Conservation (phyloP, 768 basidiomycete genomes). For the Symmetrospora coprosmae region DNA sequence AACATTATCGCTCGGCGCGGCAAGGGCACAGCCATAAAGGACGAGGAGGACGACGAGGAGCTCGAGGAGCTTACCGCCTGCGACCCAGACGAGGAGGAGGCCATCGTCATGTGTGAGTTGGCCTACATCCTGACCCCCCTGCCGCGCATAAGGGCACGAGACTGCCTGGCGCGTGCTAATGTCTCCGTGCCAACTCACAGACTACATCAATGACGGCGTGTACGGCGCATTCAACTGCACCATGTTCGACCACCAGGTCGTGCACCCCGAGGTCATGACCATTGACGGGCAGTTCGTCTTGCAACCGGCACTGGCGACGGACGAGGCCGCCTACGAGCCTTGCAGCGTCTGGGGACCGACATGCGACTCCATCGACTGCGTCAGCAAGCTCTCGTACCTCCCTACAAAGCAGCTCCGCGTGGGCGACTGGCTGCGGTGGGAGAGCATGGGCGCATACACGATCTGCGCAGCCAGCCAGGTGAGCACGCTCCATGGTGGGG, state of each 20-base stretch:
- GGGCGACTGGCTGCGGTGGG: conserved; percentile 97
- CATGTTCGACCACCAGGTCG: conserved; percentile 87
- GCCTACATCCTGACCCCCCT: not conserved
- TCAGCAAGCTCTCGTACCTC: conserved; percentile 47
- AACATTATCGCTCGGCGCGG: conserved; percentile 83
- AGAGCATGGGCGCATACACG: conserved; percentile 98
- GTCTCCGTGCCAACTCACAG: no score
- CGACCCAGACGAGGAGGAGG: conserved; percentile 37
- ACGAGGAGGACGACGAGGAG: conserved; percentile 35
- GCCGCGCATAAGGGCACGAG: not conserved
- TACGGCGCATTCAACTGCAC: conserved; percentile 96
- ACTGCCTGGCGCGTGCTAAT: not conserved
- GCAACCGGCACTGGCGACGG: not conserved
- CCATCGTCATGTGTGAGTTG: conserved; percentile 77
- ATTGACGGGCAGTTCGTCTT: conserved; percentile 32
- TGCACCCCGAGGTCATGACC: conserved; percentile 55
- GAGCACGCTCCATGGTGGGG: no score
- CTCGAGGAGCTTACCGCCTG: conserved; percentile 12
- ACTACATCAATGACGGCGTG: conserved; percentile 98
- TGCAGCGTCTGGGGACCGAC: conserved; percentile 95
- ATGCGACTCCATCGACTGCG: conserved; percentile 93
- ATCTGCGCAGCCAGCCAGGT: conserved; percentile 90
- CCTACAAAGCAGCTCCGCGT: conserved; percentile 61
- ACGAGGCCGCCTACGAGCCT: not conserved
- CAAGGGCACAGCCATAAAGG: conserved; percentile 23